Evolutionary conservation across 352 stramenopile species (phyloP), one percentile per base, ranked within the genome.

Genomic region (Phytophthora foliorum): DNA sequence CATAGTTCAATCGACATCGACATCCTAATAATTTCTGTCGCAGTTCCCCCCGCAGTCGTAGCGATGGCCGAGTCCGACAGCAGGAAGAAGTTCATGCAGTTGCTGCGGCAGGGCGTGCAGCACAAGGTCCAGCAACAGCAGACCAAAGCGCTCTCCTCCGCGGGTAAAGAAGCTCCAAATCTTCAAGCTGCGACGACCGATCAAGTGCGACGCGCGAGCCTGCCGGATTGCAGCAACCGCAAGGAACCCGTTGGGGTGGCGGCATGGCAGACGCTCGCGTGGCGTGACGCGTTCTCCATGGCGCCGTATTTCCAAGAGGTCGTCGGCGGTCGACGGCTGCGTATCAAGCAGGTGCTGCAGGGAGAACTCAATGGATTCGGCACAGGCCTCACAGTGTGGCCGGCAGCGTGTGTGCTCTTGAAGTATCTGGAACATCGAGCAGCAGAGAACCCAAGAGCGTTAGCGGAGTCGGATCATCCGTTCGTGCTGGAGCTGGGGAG

Each of bases 401-500:
- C 87, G 21, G 89, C 89, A 3, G 89, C 89, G 22, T 94, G 86
- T 61, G 76, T 95, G 48, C 73, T 96, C 24, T 57, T 95, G 39
- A 95, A 96, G 67, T 67, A 93, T 60, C 46, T 96, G 25, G 87
- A 95, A 49, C 69, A 93, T n/a, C 76, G 74, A 39, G 64, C 38
- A 22, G 49, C 84, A 8, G 29, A 59, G 2, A 60, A 65, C 7
- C 88, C 88, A 46, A 69, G 36, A 44, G 44, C 27, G 0, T 50
- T 80, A 16, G 45, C 27, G 34, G 27, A 54, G 41, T 67, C 58
- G 3, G 49, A 67, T 22, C 46, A 67, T n/a, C 59, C 71, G 4
- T 82, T 83, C 19, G 82, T 98, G 22, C 67, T 98, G 17, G 95
- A 98, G 74, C 74, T 99, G 6, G 96, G 95, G 34, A 92, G 89